phyloP scores from a whole-genome alignment of 257 asterid genomes.

The Fraxinus pennsylvanica region DNA sequence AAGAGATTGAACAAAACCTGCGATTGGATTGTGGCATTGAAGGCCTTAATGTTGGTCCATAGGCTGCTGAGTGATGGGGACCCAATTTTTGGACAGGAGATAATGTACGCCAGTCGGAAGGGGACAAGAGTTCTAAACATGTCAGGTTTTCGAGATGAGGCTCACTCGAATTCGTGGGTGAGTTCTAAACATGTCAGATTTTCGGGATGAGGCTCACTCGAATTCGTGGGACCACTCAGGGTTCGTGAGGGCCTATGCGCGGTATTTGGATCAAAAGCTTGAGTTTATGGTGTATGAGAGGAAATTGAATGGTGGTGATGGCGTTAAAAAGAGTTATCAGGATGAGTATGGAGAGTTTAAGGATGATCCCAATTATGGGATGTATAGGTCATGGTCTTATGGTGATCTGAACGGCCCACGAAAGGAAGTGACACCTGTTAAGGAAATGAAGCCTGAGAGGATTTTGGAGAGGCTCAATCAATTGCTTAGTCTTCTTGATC shows the following conservation, averaged over 20 bases:
- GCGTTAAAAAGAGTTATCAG: slow-evolving; percentile 30
- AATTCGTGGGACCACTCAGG: slow-evolving; percentile 70
- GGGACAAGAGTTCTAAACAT: slow-evolving; percentile 59
- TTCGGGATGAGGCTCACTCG: slow-evolving; percentile 77
- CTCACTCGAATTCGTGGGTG: slow-evolving; percentile 77
- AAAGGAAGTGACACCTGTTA: slow-evolving; percentile 32
- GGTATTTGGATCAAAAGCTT: slow-evolving; percentile 69
- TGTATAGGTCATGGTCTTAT: slow-evolving; percentile 32
- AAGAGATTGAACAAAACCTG: slow-evolving; percentile 62
- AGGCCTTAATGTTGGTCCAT: slow-evolving; percentile 73
- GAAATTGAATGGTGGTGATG: slow-evolving; percentile 40
- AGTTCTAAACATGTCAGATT: slow-evolving; percentile 62
- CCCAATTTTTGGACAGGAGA: slow-evolving; percentile 49
- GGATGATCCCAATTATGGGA: slow-evolving; percentile 35
- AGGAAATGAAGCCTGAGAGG: slow-evolving; percentile 53
- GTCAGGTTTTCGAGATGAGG: slow-evolving; percentile 74
- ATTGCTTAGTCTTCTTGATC: slow-evolving; percentile 57
- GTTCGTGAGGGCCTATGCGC: slow-evolving; percentile 53
- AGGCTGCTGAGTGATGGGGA: slow-evolving; percentile 66
- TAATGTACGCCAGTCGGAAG: slow-evolving; percentile 49
- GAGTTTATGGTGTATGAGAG: slow-evolving; percentile 51
- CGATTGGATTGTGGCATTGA: slow-evolving; percentile 79
- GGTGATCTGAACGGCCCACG: slow-evolving; percentile 36
- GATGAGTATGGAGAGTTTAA: slow-evolving; percentile 38
- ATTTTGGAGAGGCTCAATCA: slow-evolving; percentile 63